Evolutionary conservation across 2,329 filamentous ascomycete genomes (phyloP), one percentile per base, ranked within the genome.

Genomic region (Rugonectria rugulosa): DNA sequence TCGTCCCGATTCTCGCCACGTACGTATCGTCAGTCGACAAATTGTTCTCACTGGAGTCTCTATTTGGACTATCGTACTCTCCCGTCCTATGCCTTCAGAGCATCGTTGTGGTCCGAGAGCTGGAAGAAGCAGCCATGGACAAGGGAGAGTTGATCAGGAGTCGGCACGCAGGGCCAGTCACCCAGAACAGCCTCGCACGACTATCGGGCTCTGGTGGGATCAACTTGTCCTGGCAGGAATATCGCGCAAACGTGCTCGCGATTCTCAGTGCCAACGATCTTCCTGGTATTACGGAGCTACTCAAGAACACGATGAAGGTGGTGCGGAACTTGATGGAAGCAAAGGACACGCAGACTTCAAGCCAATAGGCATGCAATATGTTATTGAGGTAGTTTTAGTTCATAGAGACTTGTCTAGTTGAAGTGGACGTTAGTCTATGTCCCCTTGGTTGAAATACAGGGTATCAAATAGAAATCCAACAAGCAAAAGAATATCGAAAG

Each of bases 231-330:
- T 96, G 89, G 88, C 85, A 88, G 64, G 86, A 90, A 44, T 96
- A 92, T 71, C 81, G 89, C 54, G 77, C 91, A 6, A 82, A 85
- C n/a, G 87, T 94, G 59, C 74, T 96, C 53, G 79, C 81, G 44
- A 85, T 87, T 73, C 73, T 96, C 58, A 87, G 88, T 55, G 77
- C 75, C 6, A 81, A 81, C 48, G 89, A 88, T 0, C 79, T 89
- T 40, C 75, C 72, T 10, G 92, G 92, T 0, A 79, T 94, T 24
- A 82, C 83, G 14, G 81, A 88, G 60, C 74, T 96, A 66, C 88
- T 96, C 81, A 89, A 89, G 71, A 91, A 87, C 65, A 93, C 90
- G 1, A 92, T 95, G 84, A 91, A 88, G 70, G 85, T 88, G 45
- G 73, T 94, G 63, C 87, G 86, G 73, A 83, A 77, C 56, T 73